Percentiles rank a stretch among this genome's conserved stretches.
phyloP scores from a whole-genome alignment of 2,329 filamentous ascomycete genomes.

The Cladorrhinum sp. region DNA sequence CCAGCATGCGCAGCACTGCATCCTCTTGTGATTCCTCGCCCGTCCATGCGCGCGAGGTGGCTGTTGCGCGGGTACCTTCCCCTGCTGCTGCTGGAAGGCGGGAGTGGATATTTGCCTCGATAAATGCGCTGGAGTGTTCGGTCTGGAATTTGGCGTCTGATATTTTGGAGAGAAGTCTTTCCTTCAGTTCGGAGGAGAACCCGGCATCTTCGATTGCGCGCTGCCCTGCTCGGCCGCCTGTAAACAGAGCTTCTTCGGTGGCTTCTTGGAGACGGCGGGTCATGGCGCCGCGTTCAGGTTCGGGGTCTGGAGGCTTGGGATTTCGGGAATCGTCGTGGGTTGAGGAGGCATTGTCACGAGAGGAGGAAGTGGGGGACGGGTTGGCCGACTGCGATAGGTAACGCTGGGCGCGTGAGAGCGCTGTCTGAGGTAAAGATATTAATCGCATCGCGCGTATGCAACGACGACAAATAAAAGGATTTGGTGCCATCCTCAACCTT shows the following conservation, averaged over 20 bases:
- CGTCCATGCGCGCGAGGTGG: slow-evolving; percentile 69
- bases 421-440: background rate
- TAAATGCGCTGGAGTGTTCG: slow-evolving; percentile 47
- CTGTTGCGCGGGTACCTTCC: slow-evolving; percentile 64
- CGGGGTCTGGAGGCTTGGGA: background rate
- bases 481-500: slow-evolving; percentile 12
- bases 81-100: slow-evolving; percentile 56
- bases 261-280: slow-evolving; percentile 58
- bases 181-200: slow-evolving; percentile 62
- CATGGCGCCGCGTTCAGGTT: slow-evolving; percentile 45
- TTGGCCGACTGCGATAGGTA: slow-evolving; percentile 1
- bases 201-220: slow-evolving; percentile 60
- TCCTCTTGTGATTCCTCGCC: slow-evolving; percentile 74
- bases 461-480: slow-evolving; percentile 16
- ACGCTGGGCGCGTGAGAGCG: background rate
- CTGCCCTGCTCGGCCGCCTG: slow-evolving; percentile 57
- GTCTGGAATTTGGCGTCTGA: slow-evolving; percentile 53
- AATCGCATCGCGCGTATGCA: slow-evolving; percentile 17
- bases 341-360: background rate
- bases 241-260: slow-evolving; percentile 59
- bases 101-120: slow-evolving; percentile 39
- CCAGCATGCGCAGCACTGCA: slow-evolving; percentile 77
- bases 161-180: slow-evolving; percentile 54
- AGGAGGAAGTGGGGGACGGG: background rate
- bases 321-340: background rate